Evolutionary conservation across 2,329 filamentous ascomycete species (phyloP), one percentile per base, ranked within the genome.

Genomic region (Orbilia brochopaga): DNA sequence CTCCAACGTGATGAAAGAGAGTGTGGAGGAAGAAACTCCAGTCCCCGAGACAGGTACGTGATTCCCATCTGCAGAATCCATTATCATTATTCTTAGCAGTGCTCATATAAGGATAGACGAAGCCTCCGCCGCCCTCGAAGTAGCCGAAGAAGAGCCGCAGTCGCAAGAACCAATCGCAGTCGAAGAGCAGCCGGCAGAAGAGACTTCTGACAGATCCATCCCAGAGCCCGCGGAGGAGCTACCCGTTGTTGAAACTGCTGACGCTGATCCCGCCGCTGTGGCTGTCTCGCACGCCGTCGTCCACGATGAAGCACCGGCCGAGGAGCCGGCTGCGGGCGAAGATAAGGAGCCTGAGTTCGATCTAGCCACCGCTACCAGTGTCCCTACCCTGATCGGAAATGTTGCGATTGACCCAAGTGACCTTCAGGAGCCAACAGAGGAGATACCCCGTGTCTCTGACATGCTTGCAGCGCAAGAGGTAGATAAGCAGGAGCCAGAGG

Each of bases 391-490:
- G 46, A 70, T 70, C 19, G 66, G 66, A 7, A 48, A 70, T 24
- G 66, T 70, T 27, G 48, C 48, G 15, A 60, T 70, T 21, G 53
- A 70, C 21, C 53, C 53, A 23, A 54, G 55, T 1, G 66, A 70
- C 8, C 59, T 70, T 50, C 24, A 70, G 7, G 48, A 59, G 17
- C 53, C 53, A 37, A 59, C 51, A 58, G 66, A 70, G 21, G 66
- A 70, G 30, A 70, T 70, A 55, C 66, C 66, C 23, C 61, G 60
- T 32, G 66, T 70, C 37, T 46, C 66, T n/a, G 66, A 70, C 40
- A 53, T 70, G 10, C 21, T 70, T 7, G 59, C 58, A 30, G 27
- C 58, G 1, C 58, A 23, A 7, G 52, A 63, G 23, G 13, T 21
- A 8, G 52, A 51, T 7, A 17, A 51, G 23, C 37, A 15, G n/a